Evolutionary conservation across 805 yeast genomes (phyloP).

Genomic region (Pichia eremophila): DNA sequence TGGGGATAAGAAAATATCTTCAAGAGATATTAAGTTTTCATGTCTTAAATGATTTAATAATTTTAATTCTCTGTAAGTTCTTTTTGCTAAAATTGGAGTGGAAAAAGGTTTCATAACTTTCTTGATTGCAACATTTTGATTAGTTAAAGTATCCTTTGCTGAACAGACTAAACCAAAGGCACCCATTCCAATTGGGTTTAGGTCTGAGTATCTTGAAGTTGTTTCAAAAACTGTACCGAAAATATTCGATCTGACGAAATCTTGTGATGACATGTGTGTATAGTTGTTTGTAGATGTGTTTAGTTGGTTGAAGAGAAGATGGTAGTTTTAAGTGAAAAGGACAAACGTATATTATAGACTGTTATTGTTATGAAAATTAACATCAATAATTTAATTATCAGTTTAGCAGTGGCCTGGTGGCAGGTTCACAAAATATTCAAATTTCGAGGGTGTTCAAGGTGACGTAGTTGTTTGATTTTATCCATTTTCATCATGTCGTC

Average conservation of each 20-base stretch:
- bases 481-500: neutral
- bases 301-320: neutral
- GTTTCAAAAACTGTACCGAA: constrained; percentile 94
- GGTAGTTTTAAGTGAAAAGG: too few relatives aligned
- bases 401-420: too few relatives aligned
- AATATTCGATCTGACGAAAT: constrained; percentile 68
- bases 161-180: constrained; percentile 98
- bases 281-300: neutral
- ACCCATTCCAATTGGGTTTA: constrained; percentile 99
- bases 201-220: constrained; percentile 78
- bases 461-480: too few relatives aligned
- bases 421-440: too few relatives aligned
- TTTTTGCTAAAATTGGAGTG: constrained; percentile 88
- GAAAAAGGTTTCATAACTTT: constrained; percentile 96
- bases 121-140: constrained; percentile 92
- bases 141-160: constrained; percentile 84
- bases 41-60: constrained; percentile 87
- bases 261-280: constrained; percentile 23
- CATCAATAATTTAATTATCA: too few relatives aligned
- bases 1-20: constrained; percentile 90
- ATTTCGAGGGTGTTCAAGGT: too few relatives aligned
- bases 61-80: constrained; percentile 94
- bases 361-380: too few relatives aligned
- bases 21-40: constrained; percentile 86
- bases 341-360: too few relatives aligned